phyloP scores from a whole-genome alignment of 352 stramenopile genomes.

The Pythium pyrilobum region DNA sequence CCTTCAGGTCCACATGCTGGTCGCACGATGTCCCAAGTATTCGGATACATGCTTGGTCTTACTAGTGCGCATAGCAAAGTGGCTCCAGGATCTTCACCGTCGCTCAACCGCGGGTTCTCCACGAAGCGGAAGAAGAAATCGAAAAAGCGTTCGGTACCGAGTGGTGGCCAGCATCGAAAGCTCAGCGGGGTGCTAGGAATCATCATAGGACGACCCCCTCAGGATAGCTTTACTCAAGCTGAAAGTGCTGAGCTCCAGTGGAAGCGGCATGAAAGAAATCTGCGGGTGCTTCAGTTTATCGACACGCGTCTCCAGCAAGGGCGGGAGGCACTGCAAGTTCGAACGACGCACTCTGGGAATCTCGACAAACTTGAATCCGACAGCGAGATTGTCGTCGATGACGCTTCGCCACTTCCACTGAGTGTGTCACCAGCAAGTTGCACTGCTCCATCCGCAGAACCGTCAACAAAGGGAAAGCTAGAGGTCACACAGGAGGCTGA shows the following conservation, averaged over 20 bases:
- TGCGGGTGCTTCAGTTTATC: conserved; percentile 9
- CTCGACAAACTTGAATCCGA: not conserved
- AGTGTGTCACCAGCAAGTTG: not conserved
- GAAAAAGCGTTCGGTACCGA: not conserved
- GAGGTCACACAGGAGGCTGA: too few relatives aligned
- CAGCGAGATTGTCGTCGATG: not conserved
- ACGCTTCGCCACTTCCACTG: not conserved
- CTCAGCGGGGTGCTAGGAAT: conserved; percentile 1
- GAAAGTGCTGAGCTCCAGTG: not conserved
- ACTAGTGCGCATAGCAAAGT: not conserved
- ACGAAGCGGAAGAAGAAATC: not conserved
- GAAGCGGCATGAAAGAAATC: conserved; percentile 10
- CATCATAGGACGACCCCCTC: not conserved
- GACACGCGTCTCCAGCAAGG: not conserved
- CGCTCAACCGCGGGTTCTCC: not conserved
- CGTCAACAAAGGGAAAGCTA: too few relatives aligned
- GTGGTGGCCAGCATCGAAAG: conserved; percentile 1
- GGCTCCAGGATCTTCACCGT: not conserved
- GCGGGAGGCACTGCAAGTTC: not conserved
- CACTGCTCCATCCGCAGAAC: too few relatives aligned
- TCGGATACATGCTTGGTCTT: not conserved
- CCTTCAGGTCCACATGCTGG: too few relatives aligned
- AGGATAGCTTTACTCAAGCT: not conserved
- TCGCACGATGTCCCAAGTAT: too few relatives aligned
- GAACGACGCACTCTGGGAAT: not conserved